Evolutionary conservation across 495 filamentous ascomycete species (phyloP).

Genomic region (Bryoglossum gracile): DNA sequence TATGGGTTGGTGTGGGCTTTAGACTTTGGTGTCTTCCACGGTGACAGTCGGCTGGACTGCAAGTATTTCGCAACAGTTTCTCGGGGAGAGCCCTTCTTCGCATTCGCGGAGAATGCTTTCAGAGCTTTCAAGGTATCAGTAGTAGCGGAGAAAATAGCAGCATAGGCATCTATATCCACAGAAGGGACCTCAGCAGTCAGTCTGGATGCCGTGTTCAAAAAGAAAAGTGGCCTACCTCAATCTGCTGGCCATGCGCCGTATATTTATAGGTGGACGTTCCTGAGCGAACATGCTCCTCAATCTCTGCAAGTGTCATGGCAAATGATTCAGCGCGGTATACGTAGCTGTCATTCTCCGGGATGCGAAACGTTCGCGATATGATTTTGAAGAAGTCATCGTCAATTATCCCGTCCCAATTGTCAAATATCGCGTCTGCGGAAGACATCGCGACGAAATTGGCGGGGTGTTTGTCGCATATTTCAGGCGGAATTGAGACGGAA

Average conservation of each 20-base stretch:
- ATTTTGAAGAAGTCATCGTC: constrained; percentile 41
- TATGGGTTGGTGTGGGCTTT: constrained; percentile 48
- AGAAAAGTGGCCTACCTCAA: constrained; percentile 21
- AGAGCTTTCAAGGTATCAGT: constrained; percentile 45
- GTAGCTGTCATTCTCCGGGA: constrained; percentile 43
- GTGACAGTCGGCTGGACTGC: constrained; percentile 30
- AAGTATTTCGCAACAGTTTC: constrained; percentile 42
- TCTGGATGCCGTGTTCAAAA: constrained; percentile 17
- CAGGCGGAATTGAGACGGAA: too few relatives aligned
- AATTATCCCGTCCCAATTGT: constrained; percentile 22
- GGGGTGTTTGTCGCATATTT: too few relatives aligned
- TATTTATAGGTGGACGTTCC: constrained; percentile 9
- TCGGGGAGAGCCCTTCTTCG: constrained; percentile 49
- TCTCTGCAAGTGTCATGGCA: constrained; percentile 36
- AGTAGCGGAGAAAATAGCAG: constrained; percentile 45
- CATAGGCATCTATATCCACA: constrained; percentile 49
- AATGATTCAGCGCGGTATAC: constrained; percentile 50
- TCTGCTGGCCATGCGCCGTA: constrained; percentile 15
- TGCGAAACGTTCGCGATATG: constrained; percentile 43
- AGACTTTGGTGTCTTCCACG: constrained; percentile 31
- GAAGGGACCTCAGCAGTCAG: constrained; percentile 37
- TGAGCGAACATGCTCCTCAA: constrained; percentile 27
- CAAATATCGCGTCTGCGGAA: constrained; percentile 8
- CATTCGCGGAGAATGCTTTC: constrained; percentile 46
- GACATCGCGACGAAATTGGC: background rate